A percentile compares a stretch with the other conserved stretches of the same genome.
Conservation (phyloP, 2,329 filamentous ascomycete genomes). For the Colletotrichum sp. region DNA sequence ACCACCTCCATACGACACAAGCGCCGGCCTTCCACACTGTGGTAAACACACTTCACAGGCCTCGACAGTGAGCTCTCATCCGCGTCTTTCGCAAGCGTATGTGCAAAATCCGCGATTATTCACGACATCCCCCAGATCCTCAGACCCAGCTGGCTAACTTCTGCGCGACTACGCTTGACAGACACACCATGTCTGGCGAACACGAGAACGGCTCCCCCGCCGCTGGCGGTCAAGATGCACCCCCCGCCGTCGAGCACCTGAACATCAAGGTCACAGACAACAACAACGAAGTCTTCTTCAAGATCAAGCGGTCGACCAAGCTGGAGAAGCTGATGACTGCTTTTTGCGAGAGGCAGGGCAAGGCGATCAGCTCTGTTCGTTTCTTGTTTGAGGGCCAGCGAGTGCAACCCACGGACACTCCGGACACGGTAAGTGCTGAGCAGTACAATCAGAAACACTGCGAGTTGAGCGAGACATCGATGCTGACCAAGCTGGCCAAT, state of each 20-base stretch:
- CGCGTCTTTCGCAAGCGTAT: not conserved
- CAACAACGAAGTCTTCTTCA: constrained; percentile 99
- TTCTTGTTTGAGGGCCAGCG: constrained; percentile 97
- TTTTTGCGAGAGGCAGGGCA: constrained; percentile 96
- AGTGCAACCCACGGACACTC: constrained; percentile 87
- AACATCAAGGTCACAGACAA: constrained; percentile 99
- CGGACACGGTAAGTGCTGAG: constrained; percentile 77
- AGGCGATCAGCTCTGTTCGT: constrained; percentile 81
- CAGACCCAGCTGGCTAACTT: not conserved
- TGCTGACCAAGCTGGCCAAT: constrained; percentile 26
- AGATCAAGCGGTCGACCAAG: constrained; percentile 97
- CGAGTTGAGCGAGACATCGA: not conserved
- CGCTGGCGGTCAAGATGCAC: constrained; percentile 40
- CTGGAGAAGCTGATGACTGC: constrained; percentile 98
- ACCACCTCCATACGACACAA: not conserved
- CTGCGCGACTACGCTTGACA: not conserved
- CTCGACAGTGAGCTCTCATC: not conserved
- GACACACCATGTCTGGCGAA: constrained; percentile 53
- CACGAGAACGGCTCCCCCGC: constrained; percentile 54
- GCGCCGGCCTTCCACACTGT: not conserved
- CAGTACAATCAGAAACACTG: not conserved
- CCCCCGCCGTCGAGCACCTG: constrained; percentile 75
- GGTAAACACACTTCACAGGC: not conserved
- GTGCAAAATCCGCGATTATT: not conserved
- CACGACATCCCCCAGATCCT: not conserved